Evolutionary conservation across 176 grass and related monocot genomes (phyloP), one percentile per base, ranked within the genome.

Genomic region (Aegilops longissima): DNA sequence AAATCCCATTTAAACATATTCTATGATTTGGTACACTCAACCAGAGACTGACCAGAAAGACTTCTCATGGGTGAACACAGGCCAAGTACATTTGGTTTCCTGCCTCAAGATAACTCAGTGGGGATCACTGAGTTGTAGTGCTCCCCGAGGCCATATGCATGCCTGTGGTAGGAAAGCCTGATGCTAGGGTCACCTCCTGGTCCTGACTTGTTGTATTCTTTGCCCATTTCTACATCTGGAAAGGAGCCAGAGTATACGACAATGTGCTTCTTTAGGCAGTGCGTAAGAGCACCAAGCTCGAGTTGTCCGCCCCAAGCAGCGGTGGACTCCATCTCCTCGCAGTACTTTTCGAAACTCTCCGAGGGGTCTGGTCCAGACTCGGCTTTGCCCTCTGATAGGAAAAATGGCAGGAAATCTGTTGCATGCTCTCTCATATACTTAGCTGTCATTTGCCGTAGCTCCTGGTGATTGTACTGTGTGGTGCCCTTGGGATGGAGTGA

Each of bases 201-300:
- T 70, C 85, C 88, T 47, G 73, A 77, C 69, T 91, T 77, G 47
- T 5, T 96, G 82, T 98, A 96, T 79, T 98, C 93, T 84, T 96
- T 90, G 34, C 93, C 97, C 97, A 96, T 98, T 33, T 98, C 97
- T 52, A 98, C 97, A n/a, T 98, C 93, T 3, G 96, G 93, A 73
- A 98, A 94, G 73, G 85, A 96, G 78, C 96, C 93, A 0, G 96
- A 94, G 88, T 95, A 98, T 67, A 98, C 88, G 16, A 98, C 79
- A 14, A 98, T 91, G 51, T 93, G 96, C 70, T 94, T 98, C 86
- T 88, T 94, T 9, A 98, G 87, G 76, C 92, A 93, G 86, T 98
- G 96, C 23, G 82, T 91, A 24, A 98, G 91, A 8, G 96, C 96
- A 31, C 93, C 90, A 0, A 98, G 91, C 84, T 98, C 96, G 4